Evolutionary conservation across 345 rosid species (phyloP).

Genomic region (Kandelia obovata): DNA sequence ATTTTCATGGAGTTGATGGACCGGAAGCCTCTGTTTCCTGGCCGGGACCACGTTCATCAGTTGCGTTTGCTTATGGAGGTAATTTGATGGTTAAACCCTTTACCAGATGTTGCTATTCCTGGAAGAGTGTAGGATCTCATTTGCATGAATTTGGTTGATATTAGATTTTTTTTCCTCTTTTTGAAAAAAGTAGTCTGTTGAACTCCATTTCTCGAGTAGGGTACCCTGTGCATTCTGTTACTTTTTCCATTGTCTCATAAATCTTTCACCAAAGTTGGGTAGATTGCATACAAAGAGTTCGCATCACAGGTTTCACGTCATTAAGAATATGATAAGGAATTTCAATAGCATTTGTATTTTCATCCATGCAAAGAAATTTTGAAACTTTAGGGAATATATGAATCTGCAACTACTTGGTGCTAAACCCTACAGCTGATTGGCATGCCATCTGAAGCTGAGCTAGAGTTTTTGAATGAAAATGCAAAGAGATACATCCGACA

Average conservation of each 20-base stretch:
- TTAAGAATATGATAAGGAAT: too few species aligned
- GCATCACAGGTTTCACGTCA: too few species aligned
- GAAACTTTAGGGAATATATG: too few species aligned
- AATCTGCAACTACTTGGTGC: background rate
- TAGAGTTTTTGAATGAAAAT: conserved; percentile 65
- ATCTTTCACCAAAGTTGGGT: too few species aligned
- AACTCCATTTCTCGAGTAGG: too few species aligned
- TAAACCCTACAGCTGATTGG: conserved; percentile 65
- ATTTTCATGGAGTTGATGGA: conserved; percentile 81
- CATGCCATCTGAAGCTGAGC: conserved; percentile 77
- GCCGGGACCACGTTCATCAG: conserved; percentile 82
- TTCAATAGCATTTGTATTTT: too few species aligned
- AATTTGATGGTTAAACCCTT: conserved; percentile 7
- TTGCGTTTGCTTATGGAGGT: conserved; percentile 87
- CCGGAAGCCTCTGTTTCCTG: conserved; percentile 80
- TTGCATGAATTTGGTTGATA: background rate
- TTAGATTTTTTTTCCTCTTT: too few species aligned
- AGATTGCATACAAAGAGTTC: too few species aligned
- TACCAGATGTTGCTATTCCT: background rate
- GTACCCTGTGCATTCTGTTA: too few species aligned
- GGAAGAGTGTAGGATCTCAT: background rate
- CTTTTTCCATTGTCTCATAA: too few species aligned
- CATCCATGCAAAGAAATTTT: background rate
- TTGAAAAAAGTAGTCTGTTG: too few species aligned
- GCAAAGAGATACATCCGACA: conserved; percentile 73